phyloP scores from a whole-genome alignment of 495 filamentous ascomycete species.

The Alectoria sarmentosa region DNA sequence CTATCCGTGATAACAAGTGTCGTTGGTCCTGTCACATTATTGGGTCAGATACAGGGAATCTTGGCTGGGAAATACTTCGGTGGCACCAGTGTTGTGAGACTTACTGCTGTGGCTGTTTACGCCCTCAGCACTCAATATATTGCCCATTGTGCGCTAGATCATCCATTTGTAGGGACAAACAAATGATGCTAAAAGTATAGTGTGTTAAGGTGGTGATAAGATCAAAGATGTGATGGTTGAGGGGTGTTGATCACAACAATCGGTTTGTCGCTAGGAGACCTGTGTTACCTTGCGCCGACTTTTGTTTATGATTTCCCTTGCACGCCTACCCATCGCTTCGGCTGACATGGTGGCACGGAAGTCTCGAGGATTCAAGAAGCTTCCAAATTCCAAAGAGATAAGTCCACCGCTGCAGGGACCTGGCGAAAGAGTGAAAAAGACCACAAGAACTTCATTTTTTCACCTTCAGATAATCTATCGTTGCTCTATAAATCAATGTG shows the following conservation, averaged over 20 bases:
- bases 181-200: background rate
- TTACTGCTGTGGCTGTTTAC: background rate
- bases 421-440: background rate
- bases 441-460: background rate
- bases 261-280: background rate
- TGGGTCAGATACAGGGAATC: background rate
- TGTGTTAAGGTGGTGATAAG: background rate
- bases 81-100: background rate
- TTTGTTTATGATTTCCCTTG: background rate
- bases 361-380: background rate
- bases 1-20: background rate
- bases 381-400: background rate
- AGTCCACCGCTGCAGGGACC: background rate
- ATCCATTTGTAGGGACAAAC: background rate
- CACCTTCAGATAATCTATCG: background rate
- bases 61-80: background rate
- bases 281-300: too few species aligned
- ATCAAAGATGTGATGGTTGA: background rate
- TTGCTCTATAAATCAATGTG: background rate
- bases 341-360: background rate
- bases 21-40: background rate
- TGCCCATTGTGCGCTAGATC: background rate
- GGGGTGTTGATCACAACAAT: background rate
- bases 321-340: background rate
- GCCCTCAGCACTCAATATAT: background rate